These are phyloP conservation scores for Penicillium sclerotigenum DNA, from an alignment of 2,329 filamentous ascomycete genomes.

Conservation along the genomic window DNA sequence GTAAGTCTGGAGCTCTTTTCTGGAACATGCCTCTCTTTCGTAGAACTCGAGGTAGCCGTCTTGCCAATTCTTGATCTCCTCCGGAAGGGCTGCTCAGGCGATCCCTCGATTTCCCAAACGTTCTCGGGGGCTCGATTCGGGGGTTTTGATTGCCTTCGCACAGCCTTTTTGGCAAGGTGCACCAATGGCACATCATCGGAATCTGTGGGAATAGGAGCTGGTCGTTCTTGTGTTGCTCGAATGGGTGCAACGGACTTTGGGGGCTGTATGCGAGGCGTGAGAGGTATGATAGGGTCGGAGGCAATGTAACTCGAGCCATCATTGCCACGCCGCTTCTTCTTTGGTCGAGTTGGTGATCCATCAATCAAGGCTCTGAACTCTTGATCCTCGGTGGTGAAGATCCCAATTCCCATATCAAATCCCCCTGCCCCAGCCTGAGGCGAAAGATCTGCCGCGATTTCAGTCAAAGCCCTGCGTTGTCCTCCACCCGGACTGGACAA, in stretches of 20 bases:
- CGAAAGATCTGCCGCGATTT: slow-evolving; percentile 44
- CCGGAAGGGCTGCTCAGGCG: slow-evolving; percentile 28
- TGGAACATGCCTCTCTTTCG: slow-evolving; percentile 2
- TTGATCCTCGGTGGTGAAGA: slow-evolving; percentile 41
- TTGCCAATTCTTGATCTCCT: slow-evolving; percentile 15
- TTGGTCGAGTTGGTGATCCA: slow-evolving; percentile 33
- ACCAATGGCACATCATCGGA: slow-evolving; percentile 13
- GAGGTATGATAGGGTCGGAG: slow-evolving; percentile 29
- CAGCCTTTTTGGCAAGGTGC: slow-evolving; percentile 15
- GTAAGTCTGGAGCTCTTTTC: slow-evolving; percentile 5
- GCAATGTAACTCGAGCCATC: slow-evolving; percentile 30
- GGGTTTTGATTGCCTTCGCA: slow-evolving; percentile 23
- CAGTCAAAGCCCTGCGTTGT: slow-evolving; percentile 38
- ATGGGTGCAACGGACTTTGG: slow-evolving; percentile 17
- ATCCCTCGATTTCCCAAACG: slow-evolving; percentile 39
- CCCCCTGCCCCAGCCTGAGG: slow-evolving; percentile 34
- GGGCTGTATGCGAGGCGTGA: slow-evolving; percentile 25
- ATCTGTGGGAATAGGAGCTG: slow-evolving; percentile 12
- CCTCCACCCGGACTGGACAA: slow-evolving; percentile 41
- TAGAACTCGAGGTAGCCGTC: slow-evolving; percentile 6
- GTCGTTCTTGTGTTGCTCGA: slow-evolving; percentile 11
- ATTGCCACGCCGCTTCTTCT: slow-evolving; percentile 39
- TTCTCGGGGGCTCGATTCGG: slow-evolving; percentile 24
- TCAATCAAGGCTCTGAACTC: slow-evolving; percentile 38
- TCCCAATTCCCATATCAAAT: slow-evolving; percentile 36